Percentiles rank a stretch among this genome's conserved stretches.
These are phyloP conservation scores for Alnus rubra DNA, from an alignment of 306 rosid species.

Conservation along the genomic window DNA sequence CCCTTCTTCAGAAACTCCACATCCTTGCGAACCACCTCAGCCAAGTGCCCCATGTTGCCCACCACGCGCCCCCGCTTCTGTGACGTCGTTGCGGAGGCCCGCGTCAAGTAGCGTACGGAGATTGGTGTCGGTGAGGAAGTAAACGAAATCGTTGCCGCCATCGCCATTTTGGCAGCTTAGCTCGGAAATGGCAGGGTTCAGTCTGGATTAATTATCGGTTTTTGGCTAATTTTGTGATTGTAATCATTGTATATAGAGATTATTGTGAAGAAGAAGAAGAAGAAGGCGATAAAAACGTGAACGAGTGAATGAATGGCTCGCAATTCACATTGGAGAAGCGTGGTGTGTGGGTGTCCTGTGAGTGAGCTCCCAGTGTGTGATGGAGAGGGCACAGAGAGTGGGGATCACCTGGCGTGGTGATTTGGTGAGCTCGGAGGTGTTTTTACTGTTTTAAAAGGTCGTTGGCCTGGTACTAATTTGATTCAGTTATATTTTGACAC, in stretches of 20 bases:
- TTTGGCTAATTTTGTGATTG: not conserved
- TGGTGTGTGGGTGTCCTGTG: not conserved
- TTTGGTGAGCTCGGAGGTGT: not conserved
- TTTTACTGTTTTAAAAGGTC: not conserved
- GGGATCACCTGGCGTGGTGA: not conserved
- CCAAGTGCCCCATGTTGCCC: constrained; percentile 68
- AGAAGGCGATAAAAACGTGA: not conserved
- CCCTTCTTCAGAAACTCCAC: constrained; percentile 65
- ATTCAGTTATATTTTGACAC: not conserved
- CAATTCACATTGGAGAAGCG: not conserved
- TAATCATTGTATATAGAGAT: not conserved
- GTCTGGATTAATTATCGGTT: not conserved
- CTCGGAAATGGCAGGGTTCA: not conserved
- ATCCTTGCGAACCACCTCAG: constrained; percentile 65
- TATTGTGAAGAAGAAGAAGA: not conserved
- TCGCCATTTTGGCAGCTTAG: constrained; percentile 37
- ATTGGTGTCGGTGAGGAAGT: constrained; percentile 28
- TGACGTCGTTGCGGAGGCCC: constrained; percentile 25
- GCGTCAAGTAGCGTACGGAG: constrained; percentile 28
- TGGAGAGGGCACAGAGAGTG: not conserved
- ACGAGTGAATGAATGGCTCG: not conserved
- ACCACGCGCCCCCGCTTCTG: constrained; percentile 36
- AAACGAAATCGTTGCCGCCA: constrained; percentile 33
- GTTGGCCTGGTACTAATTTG: not conserved
- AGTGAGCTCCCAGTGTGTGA: not conserved